Conservation (phyloP, 1,139 yeast genomes). For the Pneumocystis carinii region DNA sequence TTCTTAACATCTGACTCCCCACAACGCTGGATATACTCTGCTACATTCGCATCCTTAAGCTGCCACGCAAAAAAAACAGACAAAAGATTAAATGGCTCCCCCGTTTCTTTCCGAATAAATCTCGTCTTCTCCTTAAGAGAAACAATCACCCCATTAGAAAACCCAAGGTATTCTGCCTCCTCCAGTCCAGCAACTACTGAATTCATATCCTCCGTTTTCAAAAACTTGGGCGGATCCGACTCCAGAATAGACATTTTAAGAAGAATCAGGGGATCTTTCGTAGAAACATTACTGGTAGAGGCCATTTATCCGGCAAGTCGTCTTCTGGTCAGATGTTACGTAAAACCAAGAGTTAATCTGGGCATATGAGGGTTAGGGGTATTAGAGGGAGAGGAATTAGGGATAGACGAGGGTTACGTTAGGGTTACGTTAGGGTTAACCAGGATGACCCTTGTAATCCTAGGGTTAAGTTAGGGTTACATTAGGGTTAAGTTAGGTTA, state of each 20-base stretch:
- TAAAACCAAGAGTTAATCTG: no score
- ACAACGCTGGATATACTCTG: constrained; percentile 70
- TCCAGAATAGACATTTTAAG: constrained; percentile 12
- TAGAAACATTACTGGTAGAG: background rate
- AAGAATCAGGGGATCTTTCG: constrained; percentile 12
- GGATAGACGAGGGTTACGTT: no score
- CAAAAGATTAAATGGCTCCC: constrained; percentile 34
- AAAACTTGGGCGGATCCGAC: constrained; percentile 9
- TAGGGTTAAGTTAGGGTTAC: no score
- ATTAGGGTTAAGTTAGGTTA: no score
- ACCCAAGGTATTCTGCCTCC: background rate
- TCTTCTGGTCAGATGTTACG: no score
- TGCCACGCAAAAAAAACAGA: constrained; percentile 72
- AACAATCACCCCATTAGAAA: background rate
- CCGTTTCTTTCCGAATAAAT: background rate
- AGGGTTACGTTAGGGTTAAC: no score
- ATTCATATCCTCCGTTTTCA: constrained; percentile 5
- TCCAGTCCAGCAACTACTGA: background rate
- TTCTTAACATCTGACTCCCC: constrained; percentile 49
- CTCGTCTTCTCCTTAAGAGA: background rate
- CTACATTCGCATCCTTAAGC: constrained; percentile 55
- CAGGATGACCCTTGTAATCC: no score
- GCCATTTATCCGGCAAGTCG: no score
- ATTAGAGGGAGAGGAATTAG: no score
- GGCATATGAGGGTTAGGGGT: no score